phyloP scores from a whole-genome alignment of 2,329 filamentous ascomycete species.

The Colletotrichum tanaceti region DNA sequence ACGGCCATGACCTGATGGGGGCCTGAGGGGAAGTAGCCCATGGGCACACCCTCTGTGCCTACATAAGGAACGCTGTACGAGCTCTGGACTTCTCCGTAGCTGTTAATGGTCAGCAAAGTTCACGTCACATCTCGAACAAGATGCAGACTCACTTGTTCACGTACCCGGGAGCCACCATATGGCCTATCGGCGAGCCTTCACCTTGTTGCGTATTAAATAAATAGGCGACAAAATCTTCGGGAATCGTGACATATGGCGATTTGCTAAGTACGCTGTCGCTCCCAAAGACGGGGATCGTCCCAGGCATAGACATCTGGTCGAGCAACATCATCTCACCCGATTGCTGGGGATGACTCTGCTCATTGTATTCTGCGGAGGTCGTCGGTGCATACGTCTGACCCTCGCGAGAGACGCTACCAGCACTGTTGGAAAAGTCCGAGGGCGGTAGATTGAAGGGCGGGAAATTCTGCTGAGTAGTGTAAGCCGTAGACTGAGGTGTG shows the following conservation, averaged over 20 bases:
- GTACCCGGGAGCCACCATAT: slow-evolving; percentile 60
- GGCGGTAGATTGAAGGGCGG: slow-evolving; percentile 72
- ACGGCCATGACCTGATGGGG: slow-evolving; percentile 89
- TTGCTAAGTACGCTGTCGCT: slow-evolving; percentile 82
- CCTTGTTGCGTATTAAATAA: slow-evolving; percentile 78
- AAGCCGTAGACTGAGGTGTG: slow-evolving; percentile 61
- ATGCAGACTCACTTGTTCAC: slow-evolving; percentile 38
- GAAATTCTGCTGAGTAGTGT: slow-evolving; percentile 71
- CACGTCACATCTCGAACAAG: neutral
- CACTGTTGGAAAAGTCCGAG: slow-evolving; percentile 61
- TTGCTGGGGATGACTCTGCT: slow-evolving; percentile 56
- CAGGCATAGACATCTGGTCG: slow-evolving; percentile 71
- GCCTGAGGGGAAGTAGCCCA: slow-evolving; percentile 69
- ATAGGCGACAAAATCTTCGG: slow-evolving; percentile 88
- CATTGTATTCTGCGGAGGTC: slow-evolving; percentile 58
- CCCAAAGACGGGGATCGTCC: slow-evolving; percentile 87
- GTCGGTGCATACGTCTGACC: slow-evolving; percentile 53
- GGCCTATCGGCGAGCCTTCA: slow-evolving; percentile 64
- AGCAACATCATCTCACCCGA: slow-evolving; percentile 68
- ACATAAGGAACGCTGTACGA: slow-evolving; percentile 64
- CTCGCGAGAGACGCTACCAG: slow-evolving; percentile 49
- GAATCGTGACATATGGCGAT: slow-evolving; percentile 84
- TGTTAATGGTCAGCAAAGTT: slow-evolving; percentile 49
- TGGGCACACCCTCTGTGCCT: slow-evolving; percentile 58
- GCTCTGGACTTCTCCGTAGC: slow-evolving; percentile 64